Base-by-base conservation (phyloP, 1,139 yeast genomes). In the Protomyces macrosporus region DNA sequence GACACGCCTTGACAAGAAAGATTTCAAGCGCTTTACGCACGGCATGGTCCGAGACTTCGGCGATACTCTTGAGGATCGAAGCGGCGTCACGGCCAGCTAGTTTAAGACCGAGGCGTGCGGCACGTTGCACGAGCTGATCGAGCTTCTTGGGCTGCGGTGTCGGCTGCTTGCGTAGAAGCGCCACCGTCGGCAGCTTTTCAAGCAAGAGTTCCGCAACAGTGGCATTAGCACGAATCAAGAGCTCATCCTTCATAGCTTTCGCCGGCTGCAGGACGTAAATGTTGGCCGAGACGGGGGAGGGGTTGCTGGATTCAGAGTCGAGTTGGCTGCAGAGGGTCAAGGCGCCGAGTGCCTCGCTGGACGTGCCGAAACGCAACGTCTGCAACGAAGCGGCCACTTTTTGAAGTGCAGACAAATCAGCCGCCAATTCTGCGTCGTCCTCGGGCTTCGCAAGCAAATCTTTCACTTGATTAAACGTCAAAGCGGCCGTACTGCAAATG, bases 141-240 rank as follows among this genome's bases (percentile, higher is more conserved):
- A 91, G 80, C 72, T 90, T 88, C 60, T 86, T 88, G 66, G 87
- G 78, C 2, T 95, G 84, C 42, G 98, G 98, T 69, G 87, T 83
- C 4, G 90, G 81, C 69, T 91, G 96, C 73, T 95, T 88, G 75
- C 98, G 87, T 71, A 93, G 81, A 63, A 93, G 82, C 0, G 98
- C 90, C 61, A 79, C 76, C 68, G 88, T 90, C 0, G 97, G 97
- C 60, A 90, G 77, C 3, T 82, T 84, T 2, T 93, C 85, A 71
- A 87, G 87, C 30, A 87, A 78, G 71, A 83, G 85, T 66, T 90
- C 89, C 0, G 98, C 98, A 67, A 93, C 85, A 0, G 96, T 90
- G 53, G 84, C 79, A 75, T 93, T 91, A 4, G 88, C 95, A 73
- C 87, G 89, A 71, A 87, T 86, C 68, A 86, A 82, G 54, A 93